Conservation (phyloP, 345 rosid genomes). For the Leavenworthia alabamica region DNA sequence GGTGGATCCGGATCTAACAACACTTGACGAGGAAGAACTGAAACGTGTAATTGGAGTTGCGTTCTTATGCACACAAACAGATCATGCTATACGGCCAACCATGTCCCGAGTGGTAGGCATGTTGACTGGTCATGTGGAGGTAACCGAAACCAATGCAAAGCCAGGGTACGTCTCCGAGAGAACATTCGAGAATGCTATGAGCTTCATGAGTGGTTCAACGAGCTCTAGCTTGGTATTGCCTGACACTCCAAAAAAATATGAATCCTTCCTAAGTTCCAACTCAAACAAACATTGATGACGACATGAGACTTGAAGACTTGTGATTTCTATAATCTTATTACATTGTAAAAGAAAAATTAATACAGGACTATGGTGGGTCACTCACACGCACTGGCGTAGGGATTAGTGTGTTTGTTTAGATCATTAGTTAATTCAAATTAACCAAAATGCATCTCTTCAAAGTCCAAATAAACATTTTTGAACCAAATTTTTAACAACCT, state of each 20-base stretch:
- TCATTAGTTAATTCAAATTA: too few species aligned
- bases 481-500: too few species aligned
- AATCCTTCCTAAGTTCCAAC: neutral
- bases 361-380: too few species aligned
- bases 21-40: slow-evolving; percentile 36
- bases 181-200: slow-evolving; percentile 44
- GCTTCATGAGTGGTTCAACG: slow-evolving; percentile 36
- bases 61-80: slow-evolving; percentile 41
- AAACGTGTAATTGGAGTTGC: slow-evolving; percentile 43
- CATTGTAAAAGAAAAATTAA: neutral
- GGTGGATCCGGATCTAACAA: slow-evolving; percentile 35
- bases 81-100: slow-evolving; percentile 31
- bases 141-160: slow-evolving; percentile 31
- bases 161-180: slow-evolving; percentile 57
- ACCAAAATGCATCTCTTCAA: too few species aligned
- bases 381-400: too few species aligned
- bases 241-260: neutral
- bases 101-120: slow-evolving; percentile 46
- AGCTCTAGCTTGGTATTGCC: slow-evolving; percentile 25
- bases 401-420: too few species aligned
- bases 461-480: too few species aligned
- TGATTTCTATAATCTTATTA: neutral
- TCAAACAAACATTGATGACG: neutral
- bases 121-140: slow-evolving; percentile 47
- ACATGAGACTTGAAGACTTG: neutral